These are phyloP conservation scores for Trifolium repens DNA, from an alignment of 306 rosid genomes.

Conservation along the genomic window DNA sequence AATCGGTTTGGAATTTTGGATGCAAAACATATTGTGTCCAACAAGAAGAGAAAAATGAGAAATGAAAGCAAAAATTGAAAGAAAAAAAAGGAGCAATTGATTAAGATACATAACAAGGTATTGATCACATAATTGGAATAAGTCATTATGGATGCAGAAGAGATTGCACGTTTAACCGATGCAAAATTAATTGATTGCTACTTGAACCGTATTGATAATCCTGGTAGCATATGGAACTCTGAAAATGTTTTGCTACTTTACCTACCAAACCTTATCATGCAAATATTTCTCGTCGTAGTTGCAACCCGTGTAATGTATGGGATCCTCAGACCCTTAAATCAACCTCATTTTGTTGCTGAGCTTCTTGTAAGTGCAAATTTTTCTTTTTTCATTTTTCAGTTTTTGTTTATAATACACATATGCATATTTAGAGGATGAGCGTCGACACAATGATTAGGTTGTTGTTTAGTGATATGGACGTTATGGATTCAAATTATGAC, in stretches of 20 bases:
- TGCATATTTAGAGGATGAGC: background rate
- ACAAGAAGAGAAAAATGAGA: background rate
- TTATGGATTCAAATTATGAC: background rate
- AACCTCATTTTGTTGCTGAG: constrained; percentile 47
- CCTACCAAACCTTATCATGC: background rate
- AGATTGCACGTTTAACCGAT: background rate
- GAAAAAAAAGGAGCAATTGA: background rate
- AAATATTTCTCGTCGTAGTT: background rate
- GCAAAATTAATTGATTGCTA: background rate
- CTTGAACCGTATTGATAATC: background rate
- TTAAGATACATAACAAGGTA: constrained; percentile 4
- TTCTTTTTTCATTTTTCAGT: background rate
- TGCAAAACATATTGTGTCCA: background rate
- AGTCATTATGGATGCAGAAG: background rate
- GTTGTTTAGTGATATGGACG: background rate
- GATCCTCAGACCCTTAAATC: constrained; percentile 41
- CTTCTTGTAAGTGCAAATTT: constrained; percentile 36
- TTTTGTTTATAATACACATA: background rate
- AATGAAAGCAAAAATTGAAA: background rate
- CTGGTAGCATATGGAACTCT: constrained; percentile 17
- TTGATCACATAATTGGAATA: background rate
- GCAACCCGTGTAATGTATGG: background rate
- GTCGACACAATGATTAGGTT: background rate
- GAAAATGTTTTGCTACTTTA: background rate
- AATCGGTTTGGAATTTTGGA: constrained; percentile 6